Conservation (phyloP, 805 yeast species). For the Komagataella pseudopastoris region DNA sequence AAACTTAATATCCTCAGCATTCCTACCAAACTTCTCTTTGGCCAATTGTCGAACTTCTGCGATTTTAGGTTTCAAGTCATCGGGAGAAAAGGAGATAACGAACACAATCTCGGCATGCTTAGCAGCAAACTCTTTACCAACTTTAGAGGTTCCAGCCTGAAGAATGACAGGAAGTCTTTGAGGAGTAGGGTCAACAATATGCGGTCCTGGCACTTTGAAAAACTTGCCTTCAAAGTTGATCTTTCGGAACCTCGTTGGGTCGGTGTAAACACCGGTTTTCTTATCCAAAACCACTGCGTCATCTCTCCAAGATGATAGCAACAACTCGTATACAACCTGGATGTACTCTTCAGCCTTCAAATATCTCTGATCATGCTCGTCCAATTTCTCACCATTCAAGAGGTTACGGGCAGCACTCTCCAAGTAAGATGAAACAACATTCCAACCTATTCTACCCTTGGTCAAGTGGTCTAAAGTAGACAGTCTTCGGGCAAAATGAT, state of each 20-base stretch:
- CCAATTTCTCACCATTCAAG: constrained; percentile 20
- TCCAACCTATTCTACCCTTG: constrained; percentile 32
- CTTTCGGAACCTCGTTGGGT: constrained; percentile 25
- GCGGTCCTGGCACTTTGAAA: constrained; percentile 28
- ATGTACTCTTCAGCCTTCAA: constrained; percentile 25
- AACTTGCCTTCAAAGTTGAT: constrained; percentile 26
- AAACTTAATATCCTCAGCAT: constrained; percentile 22
- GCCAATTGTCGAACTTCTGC: constrained; percentile 19
- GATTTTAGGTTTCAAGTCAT: constrained; percentile 7
- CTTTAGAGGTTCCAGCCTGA: constrained; percentile 29
- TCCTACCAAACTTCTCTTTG: constrained; percentile 19
- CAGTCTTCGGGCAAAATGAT: constrained; percentile 25
- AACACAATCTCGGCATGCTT: constrained; percentile 29
- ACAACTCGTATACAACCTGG: constrained; percentile 23
- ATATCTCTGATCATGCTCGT: constrained; percentile 27
- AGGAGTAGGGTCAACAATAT: constrained; percentile 26
- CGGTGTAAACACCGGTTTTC: constrained; percentile 12
- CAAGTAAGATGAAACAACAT: constrained; percentile 28
- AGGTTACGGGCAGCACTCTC: constrained; percentile 28
- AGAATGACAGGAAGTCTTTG: constrained; percentile 29
- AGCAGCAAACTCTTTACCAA: constrained; percentile 27
- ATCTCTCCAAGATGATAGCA: constrained; percentile 30
- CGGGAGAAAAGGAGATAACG: constrained; percentile 21
- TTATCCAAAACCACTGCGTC: constrained; percentile 21
- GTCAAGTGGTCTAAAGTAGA: constrained; percentile 30